phyloP scores from a whole-genome alignment of 2,329 filamentous ascomycete species.

The Sphaerulina vaccinii region DNA sequence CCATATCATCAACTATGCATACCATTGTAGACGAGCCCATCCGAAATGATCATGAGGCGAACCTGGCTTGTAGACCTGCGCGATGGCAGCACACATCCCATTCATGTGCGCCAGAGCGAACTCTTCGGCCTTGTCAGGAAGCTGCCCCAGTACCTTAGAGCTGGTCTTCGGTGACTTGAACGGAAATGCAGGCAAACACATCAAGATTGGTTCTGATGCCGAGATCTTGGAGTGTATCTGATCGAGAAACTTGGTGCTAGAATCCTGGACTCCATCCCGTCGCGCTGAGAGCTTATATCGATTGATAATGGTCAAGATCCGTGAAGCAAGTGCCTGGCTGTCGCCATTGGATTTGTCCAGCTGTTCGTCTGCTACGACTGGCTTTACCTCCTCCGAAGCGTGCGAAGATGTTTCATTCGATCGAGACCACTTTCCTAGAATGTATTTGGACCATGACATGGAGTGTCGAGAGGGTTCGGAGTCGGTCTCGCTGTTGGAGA shows the following conservation, averaged over 20 bases:
- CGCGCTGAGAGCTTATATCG: slow-evolving; percentile 5
- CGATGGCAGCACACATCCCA: slow-evolving; percentile 16
- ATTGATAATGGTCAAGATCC: slow-evolving; percentile 9
- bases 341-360: background rate
- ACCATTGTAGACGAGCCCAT: slow-evolving; percentile 25
- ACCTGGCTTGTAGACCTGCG: slow-evolving; percentile 18
- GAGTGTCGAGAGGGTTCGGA: background rate
- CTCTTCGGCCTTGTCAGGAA: slow-evolving; percentile 23
- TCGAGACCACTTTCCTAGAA: background rate
- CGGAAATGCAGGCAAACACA: slow-evolving; percentile 25
- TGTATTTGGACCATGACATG: no score
- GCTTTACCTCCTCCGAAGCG: background rate
- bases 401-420: background rate
- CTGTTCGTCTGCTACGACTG: background rate
- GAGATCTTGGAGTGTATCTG: slow-evolving; percentile 4
- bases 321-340: background rate
- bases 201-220: slow-evolving; percentile 1
- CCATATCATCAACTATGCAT: background rate
- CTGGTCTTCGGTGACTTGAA: slow-evolving; percentile 22
- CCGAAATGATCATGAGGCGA: slow-evolving; percentile 19
- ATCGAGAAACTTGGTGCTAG: background rate
- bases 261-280: background rate
- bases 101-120: slow-evolving; percentile 18
- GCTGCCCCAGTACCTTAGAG: slow-evolving; percentile 18
- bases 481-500: background rate